A percentile compares a stretch with the other conserved stretches of the same genome.
Evolutionary conservation across 2,329 filamentous ascomycete species (phyloP).

Genomic region (Colletotrichum simmondsii): DNA sequence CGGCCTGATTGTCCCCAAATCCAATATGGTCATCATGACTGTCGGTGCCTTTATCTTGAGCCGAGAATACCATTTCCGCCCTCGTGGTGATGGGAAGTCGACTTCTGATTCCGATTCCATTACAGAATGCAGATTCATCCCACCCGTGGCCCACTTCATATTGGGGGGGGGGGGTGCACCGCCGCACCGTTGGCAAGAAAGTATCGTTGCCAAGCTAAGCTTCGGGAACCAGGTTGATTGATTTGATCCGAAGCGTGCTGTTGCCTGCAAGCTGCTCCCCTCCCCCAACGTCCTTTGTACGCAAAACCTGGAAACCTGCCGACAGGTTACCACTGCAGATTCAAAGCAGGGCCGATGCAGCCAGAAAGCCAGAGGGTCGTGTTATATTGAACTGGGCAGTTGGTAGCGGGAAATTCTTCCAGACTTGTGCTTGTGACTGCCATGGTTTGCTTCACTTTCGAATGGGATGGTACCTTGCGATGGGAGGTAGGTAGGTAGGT

Average conservation of each 20-base stretch:
- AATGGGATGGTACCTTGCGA: background rate
- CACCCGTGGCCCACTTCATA: background rate
- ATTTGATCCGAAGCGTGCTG: background rate
- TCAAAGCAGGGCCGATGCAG: background rate
- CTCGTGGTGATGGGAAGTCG: background rate
- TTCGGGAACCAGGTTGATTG: background rate
- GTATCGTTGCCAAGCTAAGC: background rate
- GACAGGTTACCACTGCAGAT: background rate
- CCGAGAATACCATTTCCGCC: background rate
- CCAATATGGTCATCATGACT: background rate
- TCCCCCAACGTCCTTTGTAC: background rate
- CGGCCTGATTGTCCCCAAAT: constrained; percentile 8
- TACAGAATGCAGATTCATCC: background rate
- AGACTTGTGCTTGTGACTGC: background rate
- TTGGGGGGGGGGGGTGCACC: too few species aligned
- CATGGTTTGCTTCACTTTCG: background rate
- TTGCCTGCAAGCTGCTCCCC: too few species aligned
- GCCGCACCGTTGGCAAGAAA: background rate
- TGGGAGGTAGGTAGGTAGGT: background rate
- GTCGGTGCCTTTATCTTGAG: background rate
- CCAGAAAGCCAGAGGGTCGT: background rate
- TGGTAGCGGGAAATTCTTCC: background rate
- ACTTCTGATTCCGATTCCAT: background rate
- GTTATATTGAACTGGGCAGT: background rate
- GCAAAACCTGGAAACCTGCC: constrained; percentile 7